A percentile compares a stretch with the other conserved stretches of the same genome.
phyloP scores from a whole-genome alignment of 78 protist genomes.

The Andalucia godoyi region DNA sequence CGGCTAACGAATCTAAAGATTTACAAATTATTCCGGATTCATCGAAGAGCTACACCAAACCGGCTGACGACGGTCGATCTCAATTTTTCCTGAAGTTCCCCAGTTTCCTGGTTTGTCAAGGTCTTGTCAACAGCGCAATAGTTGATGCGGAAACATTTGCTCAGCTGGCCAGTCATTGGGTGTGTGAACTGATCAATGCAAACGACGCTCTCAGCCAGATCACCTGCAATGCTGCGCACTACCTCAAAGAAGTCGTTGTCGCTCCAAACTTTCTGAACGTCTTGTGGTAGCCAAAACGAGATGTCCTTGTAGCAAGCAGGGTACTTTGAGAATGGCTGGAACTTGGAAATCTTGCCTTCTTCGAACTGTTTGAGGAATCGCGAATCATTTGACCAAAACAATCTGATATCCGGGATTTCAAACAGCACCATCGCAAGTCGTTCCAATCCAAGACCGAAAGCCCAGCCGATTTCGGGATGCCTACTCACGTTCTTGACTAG shows the following conservation, averaged over 20 bases:
- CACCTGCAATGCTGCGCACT: slow-evolving; percentile 60
- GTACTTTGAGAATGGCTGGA: slow-evolving; percentile 36
- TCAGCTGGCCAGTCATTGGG: slow-evolving; percentile 40
- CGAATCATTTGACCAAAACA: slow-evolving; percentile 79
- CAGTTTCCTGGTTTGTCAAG: slow-evolving; percentile 16
- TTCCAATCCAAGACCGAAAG: slow-evolving; percentile 88
- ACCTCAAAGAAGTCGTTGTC: slow-evolving; percentile 63
- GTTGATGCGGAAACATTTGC: slow-evolving; percentile 67
- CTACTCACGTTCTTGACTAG: slow-evolving; percentile 24
- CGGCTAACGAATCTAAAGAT: too few relatives aligned
- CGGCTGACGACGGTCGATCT: too few relatives aligned
- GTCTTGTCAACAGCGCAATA: slow-evolving; percentile 71
- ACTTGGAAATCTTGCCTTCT: slow-evolving; percentile 2
- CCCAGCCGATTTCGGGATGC: slow-evolving; percentile 58
- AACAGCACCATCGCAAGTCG: slow-evolving; percentile 82
- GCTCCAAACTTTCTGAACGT: slow-evolving; percentile 30
- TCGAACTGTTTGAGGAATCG: slow-evolving; percentile 65
- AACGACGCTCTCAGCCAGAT: slow-evolving; percentile 60
- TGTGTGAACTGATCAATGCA: slow-evolving; percentile 44
- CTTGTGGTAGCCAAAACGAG: slow-evolving; percentile 59
- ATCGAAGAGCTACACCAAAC: too few relatives aligned
- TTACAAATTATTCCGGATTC: too few relatives aligned
- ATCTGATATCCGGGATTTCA: slow-evolving; percentile 81
- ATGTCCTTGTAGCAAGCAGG: slow-evolving; percentile 61
- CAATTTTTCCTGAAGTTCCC: slow-evolving; percentile 13